Evolutionary conservation across 345 rosid species (phyloP).

Genomic region (Eucalyptus brandiana): DNA sequence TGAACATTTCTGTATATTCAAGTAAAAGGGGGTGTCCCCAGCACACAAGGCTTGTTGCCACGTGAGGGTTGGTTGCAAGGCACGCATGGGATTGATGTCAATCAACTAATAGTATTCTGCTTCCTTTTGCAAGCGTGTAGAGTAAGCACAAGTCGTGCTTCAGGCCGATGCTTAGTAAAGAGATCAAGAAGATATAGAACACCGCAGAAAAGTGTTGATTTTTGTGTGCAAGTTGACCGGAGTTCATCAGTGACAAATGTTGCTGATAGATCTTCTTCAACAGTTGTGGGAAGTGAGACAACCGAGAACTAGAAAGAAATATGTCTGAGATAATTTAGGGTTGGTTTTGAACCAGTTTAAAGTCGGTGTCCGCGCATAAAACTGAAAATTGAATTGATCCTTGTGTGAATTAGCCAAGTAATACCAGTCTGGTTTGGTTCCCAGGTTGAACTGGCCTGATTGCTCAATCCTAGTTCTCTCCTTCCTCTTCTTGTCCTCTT

Average conservation of each 20-base stretch:
- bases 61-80: background rate
- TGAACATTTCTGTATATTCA: background rate
- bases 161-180: slow-evolving; percentile 25
- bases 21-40: background rate
- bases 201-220: background rate
- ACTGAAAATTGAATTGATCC: no score
- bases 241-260: background rate
- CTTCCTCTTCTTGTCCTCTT: no score
- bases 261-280: slow-evolving; percentile 7
- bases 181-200: slow-evolving; percentile 8
- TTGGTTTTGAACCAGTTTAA: no score
- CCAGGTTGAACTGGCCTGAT: no score
- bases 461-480: no score
- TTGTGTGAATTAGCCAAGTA: no score
- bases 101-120: no score
- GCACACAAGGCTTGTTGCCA: background rate
- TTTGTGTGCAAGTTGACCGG: background rate
- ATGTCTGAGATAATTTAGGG: no score
- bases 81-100: background rate
- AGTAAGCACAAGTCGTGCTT: background rate
- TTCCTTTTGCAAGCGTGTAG: background rate
- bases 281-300: background rate
- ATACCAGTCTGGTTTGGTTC: no score
- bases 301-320: no score
- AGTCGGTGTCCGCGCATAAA: no score